Evolutionary conservation across 257 asterid species (phyloP).

Genomic region (Capsicum baccatum): DNA sequence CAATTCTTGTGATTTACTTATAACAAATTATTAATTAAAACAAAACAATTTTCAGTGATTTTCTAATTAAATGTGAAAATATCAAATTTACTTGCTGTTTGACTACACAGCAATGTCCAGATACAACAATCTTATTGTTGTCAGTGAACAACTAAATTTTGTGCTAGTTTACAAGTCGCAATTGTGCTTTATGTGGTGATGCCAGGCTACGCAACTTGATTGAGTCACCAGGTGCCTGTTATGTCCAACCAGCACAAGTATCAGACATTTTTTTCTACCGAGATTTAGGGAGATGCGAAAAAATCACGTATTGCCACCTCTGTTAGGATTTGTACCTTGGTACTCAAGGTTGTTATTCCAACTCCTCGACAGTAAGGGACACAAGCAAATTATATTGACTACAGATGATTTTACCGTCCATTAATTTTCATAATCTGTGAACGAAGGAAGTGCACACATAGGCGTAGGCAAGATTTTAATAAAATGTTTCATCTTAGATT

Average conservation of each 20-base stretch:
- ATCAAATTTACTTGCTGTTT: background rate
- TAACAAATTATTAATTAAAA: background rate
- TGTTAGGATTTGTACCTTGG: background rate
- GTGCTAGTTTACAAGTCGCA: background rate
- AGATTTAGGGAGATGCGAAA: background rate
- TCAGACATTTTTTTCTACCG: background rate
- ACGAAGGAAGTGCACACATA: background rate
- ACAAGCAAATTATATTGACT: conserved; percentile 7
- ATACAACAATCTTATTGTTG: background rate
- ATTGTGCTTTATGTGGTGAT: background rate
- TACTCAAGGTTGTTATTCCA: background rate
- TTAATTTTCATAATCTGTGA: background rate
- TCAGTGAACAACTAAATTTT: background rate
- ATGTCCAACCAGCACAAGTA: background rate
- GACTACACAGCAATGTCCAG: background rate
- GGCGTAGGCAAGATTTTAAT: background rate
- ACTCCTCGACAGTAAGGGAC: background rate
- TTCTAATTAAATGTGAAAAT: background rate
- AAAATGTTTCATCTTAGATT: conserved; percentile 14
- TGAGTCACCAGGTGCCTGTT: background rate
- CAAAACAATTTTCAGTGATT: background rate
- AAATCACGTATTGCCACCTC: background rate
- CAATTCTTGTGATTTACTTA: background rate
- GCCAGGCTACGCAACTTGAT: background rate
- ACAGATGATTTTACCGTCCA: background rate